These are phyloP conservation scores for Phellopilus nigrolimitatus DNA, from an alignment of 1,284 basidiomycete genomes.

Conservation along the genomic window DNA sequence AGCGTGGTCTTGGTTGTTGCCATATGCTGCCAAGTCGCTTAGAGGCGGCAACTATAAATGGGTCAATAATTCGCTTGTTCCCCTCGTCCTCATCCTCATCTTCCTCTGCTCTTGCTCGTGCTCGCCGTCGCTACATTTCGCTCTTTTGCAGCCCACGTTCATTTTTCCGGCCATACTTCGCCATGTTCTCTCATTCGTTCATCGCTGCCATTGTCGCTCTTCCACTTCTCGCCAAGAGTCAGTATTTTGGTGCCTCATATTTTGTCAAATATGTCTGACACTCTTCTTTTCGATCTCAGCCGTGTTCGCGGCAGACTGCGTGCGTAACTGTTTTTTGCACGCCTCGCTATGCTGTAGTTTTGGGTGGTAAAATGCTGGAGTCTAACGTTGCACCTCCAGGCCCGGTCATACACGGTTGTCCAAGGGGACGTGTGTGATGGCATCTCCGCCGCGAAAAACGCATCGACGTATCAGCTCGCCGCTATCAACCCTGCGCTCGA, in stretches of 20 bases:
- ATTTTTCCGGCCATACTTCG: constrained; percentile 1
- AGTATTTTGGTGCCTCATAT: background rate
- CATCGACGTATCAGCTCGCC: constrained; percentile 74
- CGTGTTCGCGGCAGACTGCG: constrained; percentile 15
- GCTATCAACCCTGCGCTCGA: constrained; percentile 49
- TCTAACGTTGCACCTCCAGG: constrained; percentile 36
- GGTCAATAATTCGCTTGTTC: background rate
- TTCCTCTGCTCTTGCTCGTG: constrained; percentile 8
- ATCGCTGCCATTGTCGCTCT: constrained; percentile 14
- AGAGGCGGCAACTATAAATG: constrained; percentile 2
- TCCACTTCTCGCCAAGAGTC: constrained; percentile 14
- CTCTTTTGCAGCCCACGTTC: constrained; percentile 13
- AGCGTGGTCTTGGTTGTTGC: background rate
- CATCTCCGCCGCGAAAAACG: constrained; percentile 60
- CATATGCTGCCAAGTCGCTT: background rate
- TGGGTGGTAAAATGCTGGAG: constrained; percentile 36
- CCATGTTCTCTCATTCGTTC: constrained; percentile 18
- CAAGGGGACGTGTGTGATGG: constrained; percentile 61
- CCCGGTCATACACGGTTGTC: constrained; percentile 55
- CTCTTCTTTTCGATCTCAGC: constrained; percentile 6
- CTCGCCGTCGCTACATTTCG: constrained; percentile 5
- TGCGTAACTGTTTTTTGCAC: constrained; percentile 28
- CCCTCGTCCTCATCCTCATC: constrained; percentile 5
- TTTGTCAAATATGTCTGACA: constrained; percentile 22
- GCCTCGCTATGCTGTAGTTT: no score